Evolutionary conservation across 805 yeast species (phyloP).

Genomic region (Saturnispora gosingensis): DNA sequence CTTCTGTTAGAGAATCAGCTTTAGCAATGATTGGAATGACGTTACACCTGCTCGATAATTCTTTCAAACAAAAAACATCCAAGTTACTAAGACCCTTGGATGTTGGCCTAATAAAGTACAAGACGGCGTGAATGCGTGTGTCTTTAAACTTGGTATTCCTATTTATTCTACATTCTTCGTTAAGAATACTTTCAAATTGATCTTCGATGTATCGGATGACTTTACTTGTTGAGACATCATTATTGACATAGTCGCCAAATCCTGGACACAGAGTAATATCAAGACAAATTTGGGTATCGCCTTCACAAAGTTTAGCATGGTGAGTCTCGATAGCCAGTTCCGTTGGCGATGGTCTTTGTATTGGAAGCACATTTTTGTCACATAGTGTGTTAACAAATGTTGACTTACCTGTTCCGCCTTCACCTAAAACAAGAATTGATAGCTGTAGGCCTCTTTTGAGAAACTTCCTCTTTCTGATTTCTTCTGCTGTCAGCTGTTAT

Average conservation of each 20-base stretch:
- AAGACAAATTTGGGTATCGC: conserved; percentile 42
- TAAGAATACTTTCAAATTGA: conserved; percentile 62
- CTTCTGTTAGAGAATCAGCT: conserved; percentile 59
- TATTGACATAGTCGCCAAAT: conserved; percentile 64
- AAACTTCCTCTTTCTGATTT: conserved; percentile 35
- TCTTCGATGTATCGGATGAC: conserved; percentile 65
- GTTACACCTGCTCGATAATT: conserved; percentile 59
- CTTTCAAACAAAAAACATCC: conserved; percentile 64
- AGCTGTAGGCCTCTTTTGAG: conserved; percentile 42
- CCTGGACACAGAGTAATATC: conserved; percentile 63
- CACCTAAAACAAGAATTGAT: conserved; percentile 41
- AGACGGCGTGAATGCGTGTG: conserved; percentile 71
- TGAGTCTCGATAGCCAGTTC: conserved; percentile 25
- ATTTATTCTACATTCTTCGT: conserved; percentile 60
- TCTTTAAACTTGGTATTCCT: conserved; percentile 39
- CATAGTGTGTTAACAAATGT: conserved; percentile 76
- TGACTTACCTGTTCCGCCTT: conserved; percentile 64
- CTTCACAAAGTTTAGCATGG: conserved; percentile 31
- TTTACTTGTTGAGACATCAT: conserved; percentile 47
- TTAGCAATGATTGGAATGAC: conserved; percentile 77
- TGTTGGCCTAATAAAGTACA: conserved; percentile 73
- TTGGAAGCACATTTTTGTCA: conserved; percentile 38
- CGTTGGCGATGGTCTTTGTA: conserved; percentile 30
- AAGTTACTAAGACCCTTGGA: conserved; percentile 54
- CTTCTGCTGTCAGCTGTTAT: conserved; percentile 24